These are phyloP conservation scores for Coemansia guatemalensis DNA, from an alignment of 192 early-diverging fungal species.

Conservation along the genomic window DNA sequence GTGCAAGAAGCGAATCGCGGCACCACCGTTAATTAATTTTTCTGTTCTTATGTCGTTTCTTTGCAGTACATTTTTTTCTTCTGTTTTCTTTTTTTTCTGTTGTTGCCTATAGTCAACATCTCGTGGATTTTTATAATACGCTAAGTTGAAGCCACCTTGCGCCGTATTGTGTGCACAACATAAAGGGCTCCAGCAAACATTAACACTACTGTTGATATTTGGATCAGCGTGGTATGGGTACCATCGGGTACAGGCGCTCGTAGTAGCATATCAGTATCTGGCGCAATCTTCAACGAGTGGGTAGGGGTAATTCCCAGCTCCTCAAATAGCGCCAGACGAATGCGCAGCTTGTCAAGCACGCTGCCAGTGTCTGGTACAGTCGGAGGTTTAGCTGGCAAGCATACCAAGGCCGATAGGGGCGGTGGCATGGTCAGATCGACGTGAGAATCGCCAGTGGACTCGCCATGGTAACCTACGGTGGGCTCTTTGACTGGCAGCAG, in stretches of 20 bases:
- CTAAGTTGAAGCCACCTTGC: not conserved
- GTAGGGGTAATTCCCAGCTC: slow-evolving; percentile 37
- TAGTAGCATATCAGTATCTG: slow-evolving; percentile 39
- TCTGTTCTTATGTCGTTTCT: not conserved
- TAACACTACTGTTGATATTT: slow-evolving; percentile 18
- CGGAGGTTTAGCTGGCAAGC: slow-evolving; percentile 1
- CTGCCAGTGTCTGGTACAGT: no score
- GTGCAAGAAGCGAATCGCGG: slow-evolving; percentile 33
- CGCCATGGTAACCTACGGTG: slow-evolving; percentile 36
- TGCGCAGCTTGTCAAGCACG: slow-evolving; percentile 16
- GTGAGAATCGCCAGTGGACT: slow-evolving; percentile 30
- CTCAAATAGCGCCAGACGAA: slow-evolving; percentile 35
- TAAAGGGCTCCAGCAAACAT: slow-evolving; percentile 27
- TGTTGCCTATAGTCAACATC: slow-evolving; percentile 1
- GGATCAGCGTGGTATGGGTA: slow-evolving; percentile 15
- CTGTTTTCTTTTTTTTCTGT: not conserved
- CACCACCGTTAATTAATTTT: slow-evolving; percentile 19
- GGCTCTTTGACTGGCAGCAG: slow-evolving; percentile 24
- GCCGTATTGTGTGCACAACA: slow-evolving; percentile 2
- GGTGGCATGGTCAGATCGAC: slow-evolving; percentile 36
- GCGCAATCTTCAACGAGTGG: slow-evolving; percentile 13
- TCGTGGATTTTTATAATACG: no score
- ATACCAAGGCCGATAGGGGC: slow-evolving; percentile 32
- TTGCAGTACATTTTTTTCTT: not conserved
- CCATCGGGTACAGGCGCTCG: slow-evolving; percentile 37